A percentile compares a stretch with the other conserved stretches of the same genome.
These are phyloP conservation scores for Yamadazyma taylorii DNA, from an alignment of 1,139 yeast genomes.

Conservation along the genomic window DNA sequence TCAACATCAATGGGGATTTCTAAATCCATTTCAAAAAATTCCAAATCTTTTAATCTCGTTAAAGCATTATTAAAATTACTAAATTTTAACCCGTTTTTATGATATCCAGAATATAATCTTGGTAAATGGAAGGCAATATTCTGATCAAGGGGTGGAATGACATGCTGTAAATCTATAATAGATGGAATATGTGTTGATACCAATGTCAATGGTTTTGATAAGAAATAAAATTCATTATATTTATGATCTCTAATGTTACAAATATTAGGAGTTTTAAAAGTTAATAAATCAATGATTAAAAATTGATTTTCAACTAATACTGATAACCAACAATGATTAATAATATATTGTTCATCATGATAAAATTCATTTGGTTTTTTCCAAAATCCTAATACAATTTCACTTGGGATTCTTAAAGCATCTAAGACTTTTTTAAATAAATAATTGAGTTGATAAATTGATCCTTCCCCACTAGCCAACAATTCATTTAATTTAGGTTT, in stretches of 20 bases:
- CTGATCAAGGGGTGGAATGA: slow-evolving; percentile 80
- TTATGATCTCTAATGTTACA: slow-evolving; percentile 33
- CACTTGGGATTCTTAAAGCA: slow-evolving; percentile 69
- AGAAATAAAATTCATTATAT: slow-evolving; percentile 64
- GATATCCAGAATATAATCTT: slow-evolving; percentile 78
- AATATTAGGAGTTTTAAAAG: slow-evolving; percentile 36
- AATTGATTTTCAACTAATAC: slow-evolving; percentile 74
- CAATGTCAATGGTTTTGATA: slow-evolving; percentile 71
- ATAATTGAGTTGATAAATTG: slow-evolving; percentile 76
- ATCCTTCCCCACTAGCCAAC: slow-evolving; percentile 39
- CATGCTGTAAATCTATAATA: slow-evolving; percentile 76
- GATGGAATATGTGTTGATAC: slow-evolving; percentile 87
- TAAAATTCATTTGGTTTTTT: slow-evolving; percentile 69
- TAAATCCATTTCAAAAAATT: slow-evolving; percentile 75
- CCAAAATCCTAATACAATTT: slow-evolving; percentile 78
- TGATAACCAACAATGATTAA: slow-evolving; percentile 90
- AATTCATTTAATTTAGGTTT: slow-evolving; percentile 45
- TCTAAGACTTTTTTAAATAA: slow-evolving; percentile 73
- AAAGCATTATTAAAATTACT: slow-evolving; percentile 76
- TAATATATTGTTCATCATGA: slow-evolving; percentile 52
- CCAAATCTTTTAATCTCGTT: slow-evolving; percentile 70
- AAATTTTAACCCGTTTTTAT: slow-evolving; percentile 56
- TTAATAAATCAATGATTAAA: slow-evolving; percentile 64
- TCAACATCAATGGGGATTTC: slow-evolving; percentile 72
- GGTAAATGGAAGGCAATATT: slow-evolving; percentile 80